Evolutionary conservation across 352 stramenopile species (phyloP).

Genomic region (Pythium grandisporangium): DNA sequence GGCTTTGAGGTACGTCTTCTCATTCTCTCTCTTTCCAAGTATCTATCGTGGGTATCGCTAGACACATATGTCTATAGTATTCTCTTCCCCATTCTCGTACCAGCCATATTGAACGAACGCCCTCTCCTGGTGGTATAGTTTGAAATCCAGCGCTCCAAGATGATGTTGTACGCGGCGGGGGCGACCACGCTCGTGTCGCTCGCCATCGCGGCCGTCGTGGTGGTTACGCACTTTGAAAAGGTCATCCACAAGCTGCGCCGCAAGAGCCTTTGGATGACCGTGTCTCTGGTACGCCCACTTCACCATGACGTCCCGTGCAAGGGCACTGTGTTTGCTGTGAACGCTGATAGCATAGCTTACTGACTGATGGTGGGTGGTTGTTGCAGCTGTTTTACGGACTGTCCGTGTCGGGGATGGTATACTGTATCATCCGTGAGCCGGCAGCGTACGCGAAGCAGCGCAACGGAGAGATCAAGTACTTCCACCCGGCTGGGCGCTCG

Average conservation of each 20-base stretch:
- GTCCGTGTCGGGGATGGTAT: constrained; percentile 84
- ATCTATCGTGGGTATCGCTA: constrained; percentile 1
- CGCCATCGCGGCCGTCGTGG: constrained; percentile 37
- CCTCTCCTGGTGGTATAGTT: constrained; percentile 15
- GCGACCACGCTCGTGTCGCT: constrained; percentile 18
- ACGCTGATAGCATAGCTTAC: too few species aligned
- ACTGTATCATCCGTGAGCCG: constrained; percentile 86
- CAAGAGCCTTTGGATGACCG: constrained; percentile 83
- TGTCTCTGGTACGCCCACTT: constrained; percentile 46
- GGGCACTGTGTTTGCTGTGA: too few species aligned
- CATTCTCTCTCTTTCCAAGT: neutral
- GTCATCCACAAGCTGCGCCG: constrained; percentile 62
- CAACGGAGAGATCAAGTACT: constrained; percentile 80
- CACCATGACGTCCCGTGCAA: too few species aligned
- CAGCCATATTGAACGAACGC: too few species aligned
- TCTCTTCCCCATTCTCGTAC: too few species aligned
- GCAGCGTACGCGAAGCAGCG: constrained; percentile 58
- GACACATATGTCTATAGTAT: too few species aligned
- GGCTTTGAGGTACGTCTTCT: constrained; percentile 55
- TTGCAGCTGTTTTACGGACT: constrained; percentile 75
- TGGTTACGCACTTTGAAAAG: constrained; percentile 58
- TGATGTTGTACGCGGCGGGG: constrained; percentile 42
- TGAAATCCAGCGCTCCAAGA: constrained; percentile 61
- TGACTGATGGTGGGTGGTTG: neutral
- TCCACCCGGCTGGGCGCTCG: constrained; percentile 73